Evolutionary conservation across 371 early-diverging fungal species (phyloP), one percentile per base, ranked within the genome.

Genomic region (Apophysomyces trapeziformis): DNA sequence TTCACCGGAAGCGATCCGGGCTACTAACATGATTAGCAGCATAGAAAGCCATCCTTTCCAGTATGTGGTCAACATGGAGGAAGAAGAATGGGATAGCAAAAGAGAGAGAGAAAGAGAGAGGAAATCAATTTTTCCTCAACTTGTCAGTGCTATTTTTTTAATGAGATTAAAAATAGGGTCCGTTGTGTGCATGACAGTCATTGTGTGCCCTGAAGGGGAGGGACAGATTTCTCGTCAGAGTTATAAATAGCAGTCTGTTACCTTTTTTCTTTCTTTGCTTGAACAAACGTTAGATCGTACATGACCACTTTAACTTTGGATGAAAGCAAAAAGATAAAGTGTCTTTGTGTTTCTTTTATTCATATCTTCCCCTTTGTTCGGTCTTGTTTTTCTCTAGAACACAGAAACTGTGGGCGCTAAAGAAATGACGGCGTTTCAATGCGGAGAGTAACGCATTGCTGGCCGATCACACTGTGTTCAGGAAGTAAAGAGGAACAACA

Each of bases 101-200:
- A 43, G 43, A 43, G 14, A 43, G 21, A 50, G 21, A 11, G 11
- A 50, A 9, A 21, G 11, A 21, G 11, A 21, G 21, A 32, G 21
- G 16, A 9, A 21, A 21, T 50, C 21, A 26, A 50, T 50, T 21
- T 26, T 21, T 50, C 21, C 21, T 13, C n/a, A 4, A 21, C 21
- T 50, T 50, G 21, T 7, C 54, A 50, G 21, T 26, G 21, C 21
- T 50, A 18, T 21, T 50, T 50, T 21, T 50, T 21, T 18, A 45
- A n/a, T 45, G 46, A 45, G 46, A 45, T n/a, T 45, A 45, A 45
- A 45, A 45, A 45, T 45, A 45, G 46, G 46, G 46, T 45, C 16
- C 16, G 13, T 43, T 26, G 54, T 7, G 21, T 50, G 54, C 54
- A 50, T 50, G 54, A 50, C 54, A 50, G 54, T 50, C 54, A 50